Evolutionary conservation across 441 rosid genomes (phyloP), one percentile per base, ranked within the genome.

Genomic region (Pelargonium australe): DNA sequence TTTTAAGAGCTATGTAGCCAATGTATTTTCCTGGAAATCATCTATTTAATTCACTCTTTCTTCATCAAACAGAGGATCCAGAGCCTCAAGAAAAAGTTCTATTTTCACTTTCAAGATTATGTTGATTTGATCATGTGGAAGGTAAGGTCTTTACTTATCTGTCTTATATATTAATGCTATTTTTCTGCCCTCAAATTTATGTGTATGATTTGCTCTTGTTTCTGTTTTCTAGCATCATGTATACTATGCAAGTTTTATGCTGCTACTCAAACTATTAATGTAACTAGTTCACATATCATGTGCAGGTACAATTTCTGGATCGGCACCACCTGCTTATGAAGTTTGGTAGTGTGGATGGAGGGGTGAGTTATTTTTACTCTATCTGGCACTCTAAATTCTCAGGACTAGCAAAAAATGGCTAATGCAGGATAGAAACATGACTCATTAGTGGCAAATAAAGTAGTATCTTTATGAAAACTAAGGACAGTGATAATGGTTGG

Each of bases 301-400:
- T 45, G 10, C 85, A 91, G 99, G 97, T 88, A 71, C 99, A 94
- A 78, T 91, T 94, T 80, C 83, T 94, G 91, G 99, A 94, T 79
- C 90, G 96, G 44, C 96, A 87, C 64, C 97, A 94, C 80, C 78
- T 94, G 81, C 85, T 94, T 63, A 84, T 94, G 73, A 94, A 91
- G 85, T 86, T 94, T 76, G 96, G 97, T 64, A 88, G 96, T 64
- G 92, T 88, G 73, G 99, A 94, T 79, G 99, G 89, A 78, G 96
- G 85, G 86, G 97, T 94, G 77, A 85, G 98, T 68, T 73, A 61
- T 19, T 53, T 69, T 64, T 57, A 63, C 68, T 67, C 23, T 65
- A 17, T 62, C 41, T 25, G 28, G 62, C 70, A 62, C 12, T 62
- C 63, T 62, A 53, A 14, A 53, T 5, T 53, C 16, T 25, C 28